phyloP scores from a whole-genome alignment of 306 rosid species.

The Vachellia collinsii region DNA sequence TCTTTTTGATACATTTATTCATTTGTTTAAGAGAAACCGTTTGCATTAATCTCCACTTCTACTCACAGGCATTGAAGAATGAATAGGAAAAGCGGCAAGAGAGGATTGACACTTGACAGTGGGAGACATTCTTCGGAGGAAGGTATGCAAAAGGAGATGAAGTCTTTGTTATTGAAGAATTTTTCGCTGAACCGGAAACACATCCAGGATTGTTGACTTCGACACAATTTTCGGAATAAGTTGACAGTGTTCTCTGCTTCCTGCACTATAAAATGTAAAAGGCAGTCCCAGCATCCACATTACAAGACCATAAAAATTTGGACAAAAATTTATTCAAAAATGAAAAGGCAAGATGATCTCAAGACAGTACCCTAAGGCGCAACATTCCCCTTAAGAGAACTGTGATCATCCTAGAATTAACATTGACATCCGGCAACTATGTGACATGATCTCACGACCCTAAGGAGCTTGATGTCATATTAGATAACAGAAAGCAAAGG shows the following conservation, averaged over 20 bases:
- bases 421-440: background rate
- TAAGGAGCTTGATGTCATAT: background rate
- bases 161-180: conserved; percentile 25
- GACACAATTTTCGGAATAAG: conserved; percentile 29
- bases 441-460: conserved; percentile 20
- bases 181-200: conserved; percentile 35
- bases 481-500: background rate
- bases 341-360: background rate
- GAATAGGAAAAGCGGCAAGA: no score
- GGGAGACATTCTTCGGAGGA: conserved; percentile 36
- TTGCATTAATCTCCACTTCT: conserved; percentile 5
- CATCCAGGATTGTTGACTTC: conserved; percentile 29
- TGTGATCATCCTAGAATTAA: conserved; percentile 18
- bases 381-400: no score
- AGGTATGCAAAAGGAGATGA: conserved; percentile 36
- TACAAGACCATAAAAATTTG: background rate
- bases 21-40: conserved; percentile 26
- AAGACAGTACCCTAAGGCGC: conserved; percentile 3
- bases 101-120: conserved; percentile 27
- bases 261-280: conserved; percentile 35
- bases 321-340: background rate
- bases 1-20: background rate
- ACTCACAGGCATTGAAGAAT: conserved; percentile 44
- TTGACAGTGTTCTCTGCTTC: conserved; percentile 42
- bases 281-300: conserved; percentile 13